A percentile compares a stretch with the other conserved stretches of the same genome.
These are phyloP conservation scores for Prototheca cutis DNA, from an alignment of 163 green algal genomes.

Conservation along the genomic window DNA sequence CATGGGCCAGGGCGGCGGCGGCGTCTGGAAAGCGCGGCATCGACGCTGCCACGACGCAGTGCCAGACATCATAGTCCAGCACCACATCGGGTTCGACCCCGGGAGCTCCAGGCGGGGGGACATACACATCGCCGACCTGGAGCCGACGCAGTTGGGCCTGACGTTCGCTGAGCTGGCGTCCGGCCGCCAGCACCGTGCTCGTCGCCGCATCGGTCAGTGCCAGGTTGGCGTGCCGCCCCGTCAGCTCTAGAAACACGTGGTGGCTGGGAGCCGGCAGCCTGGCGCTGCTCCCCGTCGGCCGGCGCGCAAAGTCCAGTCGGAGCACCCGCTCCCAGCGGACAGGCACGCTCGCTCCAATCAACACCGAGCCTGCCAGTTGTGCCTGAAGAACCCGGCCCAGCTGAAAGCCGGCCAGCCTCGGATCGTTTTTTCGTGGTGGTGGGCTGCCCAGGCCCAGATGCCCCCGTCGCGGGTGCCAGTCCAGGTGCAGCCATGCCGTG, in stretches of 20 bases:
- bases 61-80: no score
- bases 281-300: constrained; percentile 16
- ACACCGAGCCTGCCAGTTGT: constrained; percentile 30
- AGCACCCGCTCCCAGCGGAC: constrained; percentile 55
- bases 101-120: constrained; percentile 30
- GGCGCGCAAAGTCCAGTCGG: constrained; percentile 40
- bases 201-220: constrained; percentile 16
- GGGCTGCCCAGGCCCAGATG: constrained; percentile 3
- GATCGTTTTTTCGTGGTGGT: neutral
- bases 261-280: constrained; percentile 22
- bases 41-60: no score
- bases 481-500: constrained; percentile 19
- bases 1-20: constrained; percentile 4
- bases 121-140: constrained; percentile 40
- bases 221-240: constrained; percentile 47
- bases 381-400: constrained; percentile 18
- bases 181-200: constrained; percentile 17
- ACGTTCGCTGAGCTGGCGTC: constrained; percentile 16
- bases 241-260: constrained; percentile 56
- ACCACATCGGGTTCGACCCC: constrained; percentile 40
- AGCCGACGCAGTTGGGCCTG: constrained; percentile 32
- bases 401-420: constrained; percentile 4
- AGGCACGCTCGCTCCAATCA: constrained; percentile 33
- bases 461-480: constrained; percentile 14
- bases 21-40: constrained; percentile 17